Base-by-base conservation (phyloP, 1,139 yeast genomes). In the Saccharomyces hybrid region DNA sequence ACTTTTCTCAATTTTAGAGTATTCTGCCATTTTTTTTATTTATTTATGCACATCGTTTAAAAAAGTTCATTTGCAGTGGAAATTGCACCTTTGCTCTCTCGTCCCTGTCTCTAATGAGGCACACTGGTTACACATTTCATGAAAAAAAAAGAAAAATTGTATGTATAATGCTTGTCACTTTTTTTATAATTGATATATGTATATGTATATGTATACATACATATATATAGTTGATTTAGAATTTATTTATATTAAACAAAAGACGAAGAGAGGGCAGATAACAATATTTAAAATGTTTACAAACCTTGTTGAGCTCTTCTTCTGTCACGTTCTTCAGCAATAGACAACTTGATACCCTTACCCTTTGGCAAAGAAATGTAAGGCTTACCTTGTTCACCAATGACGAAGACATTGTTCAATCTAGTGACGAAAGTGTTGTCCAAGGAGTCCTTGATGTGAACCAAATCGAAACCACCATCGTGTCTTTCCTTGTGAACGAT, bases 271-370 rank as follows among this genome's bases (percentile, higher is more conserved):
- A 11, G 48, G 31, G 31, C 6, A 46, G 31, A 46, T 23, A 46
- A 46, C 14, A 46, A 2, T 9, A 25, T 38, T 42, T 52, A 48
- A 51, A 50, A 55, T 55, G 59, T 58, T 66, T 67, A 67, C 63
- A 68, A 67, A 65, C 70, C 70, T 59, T 69, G 76, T 77, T 83
- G 86, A 73, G 89, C 86, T 84, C 95, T 85, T 83, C 88, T 85
- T 85, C 96, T 87, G 91, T 93, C 99, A 83, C 99, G 91, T 85
- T 93, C 99, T 82, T 93, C 99, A 74, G 98, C 82, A 76, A 91
- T 90, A 72, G 96, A 78, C 76, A 93, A 86, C 84, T 91, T 93
- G 78, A 93, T 88, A 88, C 99, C 99, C 86, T 93, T 93, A 83
- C 98, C 98, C 91, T 90, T 93, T 84, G 99, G 99, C 78, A 93